phyloP scores from a whole-genome alignment of 2,329 filamentous ascomycete genomes.

The Penicillium sp. region DNA sequence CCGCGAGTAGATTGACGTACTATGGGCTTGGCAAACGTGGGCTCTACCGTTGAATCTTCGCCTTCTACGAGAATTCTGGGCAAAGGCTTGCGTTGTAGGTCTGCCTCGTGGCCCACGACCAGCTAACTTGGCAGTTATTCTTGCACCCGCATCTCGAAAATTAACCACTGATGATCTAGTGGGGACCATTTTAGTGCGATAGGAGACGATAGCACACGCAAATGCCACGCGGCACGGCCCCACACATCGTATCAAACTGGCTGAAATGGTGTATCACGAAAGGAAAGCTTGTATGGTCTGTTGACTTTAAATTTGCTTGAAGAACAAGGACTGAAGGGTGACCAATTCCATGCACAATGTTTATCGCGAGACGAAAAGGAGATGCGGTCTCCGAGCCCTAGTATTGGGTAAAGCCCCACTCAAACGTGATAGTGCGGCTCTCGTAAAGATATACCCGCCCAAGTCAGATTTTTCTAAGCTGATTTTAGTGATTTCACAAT shows the following conservation, averaged over 20 bases:
- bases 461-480: not conserved
- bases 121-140: not conserved
- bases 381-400: not conserved
- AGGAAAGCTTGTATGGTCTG: not conserved
- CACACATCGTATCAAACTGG: not conserved
- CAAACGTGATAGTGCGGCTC: not conserved
- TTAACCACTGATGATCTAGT: not conserved
- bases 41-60: not conserved
- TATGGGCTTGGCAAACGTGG: not conserved
- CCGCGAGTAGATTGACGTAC: constrained; percentile 1
- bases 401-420: not conserved
- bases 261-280: not conserved
- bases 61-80: not conserved
- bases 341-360: not conserved
- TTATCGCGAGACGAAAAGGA: not conserved
- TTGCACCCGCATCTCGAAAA: not conserved
- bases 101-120: not conserved
- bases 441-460: not conserved
- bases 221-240: constrained; percentile 1
- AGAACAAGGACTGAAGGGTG: not conserved
- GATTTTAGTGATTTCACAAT: not conserved
- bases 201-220: constrained; percentile 1
- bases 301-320: not conserved
- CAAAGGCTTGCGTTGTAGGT: not conserved
- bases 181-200: not conserved